These are phyloP conservation scores for Dendrobium nobile DNA, from an alignment of 106 monocot genomes.

Conservation along the genomic window DNA sequence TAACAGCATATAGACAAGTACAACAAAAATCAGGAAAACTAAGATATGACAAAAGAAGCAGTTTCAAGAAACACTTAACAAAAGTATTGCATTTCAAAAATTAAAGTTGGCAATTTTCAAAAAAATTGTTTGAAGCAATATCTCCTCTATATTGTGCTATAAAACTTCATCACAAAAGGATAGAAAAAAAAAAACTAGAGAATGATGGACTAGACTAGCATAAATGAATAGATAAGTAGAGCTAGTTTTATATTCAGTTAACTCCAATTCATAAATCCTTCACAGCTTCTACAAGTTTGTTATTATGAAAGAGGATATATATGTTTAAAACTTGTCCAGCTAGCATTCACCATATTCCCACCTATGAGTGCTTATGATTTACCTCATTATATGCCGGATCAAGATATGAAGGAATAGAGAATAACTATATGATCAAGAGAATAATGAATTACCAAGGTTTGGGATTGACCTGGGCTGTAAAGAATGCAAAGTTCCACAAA, in stretches of 20 bases:
- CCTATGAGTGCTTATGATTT: not conserved
- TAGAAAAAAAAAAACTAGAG: not conserved
- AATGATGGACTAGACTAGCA: not conserved
- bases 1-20: slow-evolving; percentile 16
- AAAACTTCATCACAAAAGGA: not conserved
- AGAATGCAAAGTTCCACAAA: slow-evolving; percentile 73
- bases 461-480: slow-evolving; percentile 59
- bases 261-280: not conserved
- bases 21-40: not conserved
- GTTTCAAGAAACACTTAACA: not conserved
- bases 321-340: not conserved
- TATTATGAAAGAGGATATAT: not conserved
- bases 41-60: not conserved
- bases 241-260: not conserved
- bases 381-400: not conserved
- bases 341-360: not conserved
- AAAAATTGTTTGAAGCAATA: not conserved
- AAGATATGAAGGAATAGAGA: not conserved
- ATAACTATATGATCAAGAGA: not conserved
- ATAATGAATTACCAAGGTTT: slow-evolving; percentile 3
- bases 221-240: not conserved
- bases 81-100: not conserved
- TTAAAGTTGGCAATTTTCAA: not conserved
- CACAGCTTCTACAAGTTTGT: not conserved
- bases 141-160: not conserved